Base-by-base conservation (phyloP, 1,139 yeast genomes). In the Candida sanyaensis region DNA sequence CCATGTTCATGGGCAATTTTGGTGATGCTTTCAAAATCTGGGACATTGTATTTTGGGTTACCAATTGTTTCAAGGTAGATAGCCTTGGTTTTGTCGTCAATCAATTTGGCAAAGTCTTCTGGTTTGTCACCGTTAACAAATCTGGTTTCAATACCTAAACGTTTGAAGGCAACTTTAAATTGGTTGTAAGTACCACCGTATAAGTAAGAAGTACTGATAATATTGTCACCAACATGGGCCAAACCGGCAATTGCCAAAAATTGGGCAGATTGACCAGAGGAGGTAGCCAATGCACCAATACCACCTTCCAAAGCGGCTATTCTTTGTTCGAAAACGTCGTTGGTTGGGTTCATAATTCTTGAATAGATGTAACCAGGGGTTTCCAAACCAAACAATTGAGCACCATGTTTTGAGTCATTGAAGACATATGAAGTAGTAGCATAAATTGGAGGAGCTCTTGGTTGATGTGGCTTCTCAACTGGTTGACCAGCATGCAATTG, bases 161-260 rank as follows among this genome's bases (percentile, higher is more conserved):
- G 82, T 71, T 88, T 87, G 76, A 92, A 88, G 23, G 95, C 86
- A 56, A 89, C 96, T 70, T 90, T 91, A 76, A 93, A 88, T 68
- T 92, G 97, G 69, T 92, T 92, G 73, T 86, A 91, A 54, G 97
- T 91, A 62, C 99, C 99, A 55, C 99, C 99, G 66, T 93, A 93
- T 56, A 93, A 77, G 75, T 68, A 89, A n/a, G 96, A 81, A 32
- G 97, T 85, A 37, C 96, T 83, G 49, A 93, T 80, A 58, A 93
- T 80, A 71, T 93, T 93, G 66, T 90, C 96, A 57, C 98, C 98
- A 46, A 81, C 68, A 59, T 87, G 91, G 37, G 97, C 96, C 59
- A 91, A 78, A 50, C 91, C 91, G 38, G 89, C 77, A 63, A 91
- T 76, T 32, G 97, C 96, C 52, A 88, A 66, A 58, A 90, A 81